These are phyloP conservation scores for Didymella sp. DNA, from an alignment of 2,329 filamentous ascomycete genomes.

Conservation along the genomic window DNA sequence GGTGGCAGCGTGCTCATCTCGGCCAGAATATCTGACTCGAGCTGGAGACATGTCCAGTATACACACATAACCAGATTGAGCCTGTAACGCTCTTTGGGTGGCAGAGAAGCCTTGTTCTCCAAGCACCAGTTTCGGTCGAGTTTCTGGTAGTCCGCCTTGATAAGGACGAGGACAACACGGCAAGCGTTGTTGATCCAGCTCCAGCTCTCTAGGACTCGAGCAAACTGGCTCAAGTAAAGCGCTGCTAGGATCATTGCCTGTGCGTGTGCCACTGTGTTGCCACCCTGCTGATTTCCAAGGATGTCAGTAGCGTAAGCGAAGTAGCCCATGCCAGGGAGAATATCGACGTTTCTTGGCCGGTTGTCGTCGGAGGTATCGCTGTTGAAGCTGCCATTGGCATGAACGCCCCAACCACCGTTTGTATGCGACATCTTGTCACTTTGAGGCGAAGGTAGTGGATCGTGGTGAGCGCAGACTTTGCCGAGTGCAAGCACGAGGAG, in stretches of 20 bases:
- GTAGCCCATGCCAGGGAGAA: conserved; percentile 88
- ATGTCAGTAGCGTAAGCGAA: conserved; percentile 88
- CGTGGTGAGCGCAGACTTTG: conserved; percentile 71
- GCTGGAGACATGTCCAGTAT: conserved; percentile 92
- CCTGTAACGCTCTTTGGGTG: conserved; percentile 40
- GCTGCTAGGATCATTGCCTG: conserved; percentile 86
- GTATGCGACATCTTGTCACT: conserved; percentile 50
- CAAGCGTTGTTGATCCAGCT: conserved; percentile 70
- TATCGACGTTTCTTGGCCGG: conserved; percentile 72
- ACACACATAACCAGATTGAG: conserved; percentile 63
- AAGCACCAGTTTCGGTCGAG: conserved; percentile 35
- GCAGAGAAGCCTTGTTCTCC: conserved; percentile 21
- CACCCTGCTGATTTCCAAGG: conserved; percentile 78
- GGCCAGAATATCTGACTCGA: conserved; percentile 92
- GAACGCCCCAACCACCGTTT: conserved; percentile 33
- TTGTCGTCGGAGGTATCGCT: conserved; percentile 35
- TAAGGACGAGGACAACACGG: conserved; percentile 70
- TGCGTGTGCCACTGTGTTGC: conserved; percentile 80
- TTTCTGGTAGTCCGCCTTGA: conserved; percentile 65
- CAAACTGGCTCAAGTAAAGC: conserved; percentile 87
- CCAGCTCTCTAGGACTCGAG: conserved; percentile 85
- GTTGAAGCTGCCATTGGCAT: conserved; percentile 46
- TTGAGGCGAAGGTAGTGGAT: conserved; percentile 63
- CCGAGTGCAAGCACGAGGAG: conserved; percentile 85
- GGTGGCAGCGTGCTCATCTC: conserved; percentile 72